Base-by-base conservation (phyloP, 1,284 basidiomycete species). In the Sporisorium iseilematis-ciliati region DNA sequence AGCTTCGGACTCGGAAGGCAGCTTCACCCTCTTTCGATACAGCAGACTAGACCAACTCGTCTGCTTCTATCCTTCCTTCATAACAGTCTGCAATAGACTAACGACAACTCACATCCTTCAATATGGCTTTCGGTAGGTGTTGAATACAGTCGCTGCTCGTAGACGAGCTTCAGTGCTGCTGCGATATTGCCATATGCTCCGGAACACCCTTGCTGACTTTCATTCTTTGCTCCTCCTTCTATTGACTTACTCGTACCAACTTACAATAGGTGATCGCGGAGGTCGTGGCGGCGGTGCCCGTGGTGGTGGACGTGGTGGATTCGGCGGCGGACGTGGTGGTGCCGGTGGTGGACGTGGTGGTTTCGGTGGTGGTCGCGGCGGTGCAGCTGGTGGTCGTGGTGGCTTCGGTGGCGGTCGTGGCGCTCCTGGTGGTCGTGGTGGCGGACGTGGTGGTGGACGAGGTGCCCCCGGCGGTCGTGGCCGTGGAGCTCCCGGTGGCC, bases 351-450 rank as follows among this genome's bases (percentile, higher is more conserved):
- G 86, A 68, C 82, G 86, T 20, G 81, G 78, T n/a, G 69, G 76
- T 54, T 54, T 63, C 49, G 72, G 74, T 52, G 73, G 73, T 45
- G 70, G 60, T 29, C 65, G 70, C 26, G 76, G 77, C 18, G 90
- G 89, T 65, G 88, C 86, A 51, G 86, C 87, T 65, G 87, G 88
- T 74, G 88, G 88, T 33, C 85, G 86, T 69, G 82, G 86, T 35
- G 82, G 76, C 59, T 54, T 60, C 55, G 68, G 65, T 31, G 77
- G 78, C 20, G 80, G 77, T 23, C 75, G 79, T 26, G 79, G 79
- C 52, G 70, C 70, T 55, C 65, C 67, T 25, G 63, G 63, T 60
- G 75, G 67, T n/a, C 54, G 55, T 29, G 53, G 57, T 51, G 74
- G 65, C 31, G 57, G 71, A 53, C 64, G 77, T 42, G 73, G 77